Evolutionary conservation across 1,284 basidiomycete species (phyloP).

Genomic region (Apiotrichum montevideense): DNA sequence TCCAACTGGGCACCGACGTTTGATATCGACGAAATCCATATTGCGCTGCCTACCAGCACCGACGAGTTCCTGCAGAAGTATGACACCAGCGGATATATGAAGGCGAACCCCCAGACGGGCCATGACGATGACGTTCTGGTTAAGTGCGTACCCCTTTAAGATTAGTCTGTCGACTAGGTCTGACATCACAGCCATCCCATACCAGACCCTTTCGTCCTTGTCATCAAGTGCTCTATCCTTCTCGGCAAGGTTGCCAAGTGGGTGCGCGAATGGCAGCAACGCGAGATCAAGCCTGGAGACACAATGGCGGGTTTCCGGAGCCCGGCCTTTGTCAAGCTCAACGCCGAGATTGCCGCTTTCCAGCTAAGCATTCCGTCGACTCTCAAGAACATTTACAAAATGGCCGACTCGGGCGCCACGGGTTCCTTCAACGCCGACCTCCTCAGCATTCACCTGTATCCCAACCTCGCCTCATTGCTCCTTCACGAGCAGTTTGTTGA

Average conservation of each 20-base stretch:
- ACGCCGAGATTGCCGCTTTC: constrained; percentile 30
- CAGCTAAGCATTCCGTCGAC: constrained; percentile 24
- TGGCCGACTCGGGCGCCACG: constrained; percentile 16
- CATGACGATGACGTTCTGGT: constrained; percentile 23
- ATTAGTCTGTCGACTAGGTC: background rate
- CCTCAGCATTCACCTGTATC: constrained; percentile 34
- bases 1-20: constrained; percentile 28
- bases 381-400: constrained; percentile 29
- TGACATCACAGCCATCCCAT: constrained; percentile 30
- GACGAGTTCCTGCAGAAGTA: constrained; percentile 20
- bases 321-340: constrained; percentile 21
- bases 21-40: constrained; percentile 21
- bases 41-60: constrained; percentile 25
- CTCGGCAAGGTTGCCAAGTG: constrained; percentile 23
- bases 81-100: constrained; percentile 15
- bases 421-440: constrained; percentile 26
- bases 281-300: constrained; percentile 27
- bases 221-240: constrained; percentile 26
- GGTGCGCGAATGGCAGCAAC: constrained; percentile 36
- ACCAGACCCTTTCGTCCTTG: constrained; percentile 32
- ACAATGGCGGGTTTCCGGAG: constrained; percentile 17
- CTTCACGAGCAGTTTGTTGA: constrained; percentile 37
- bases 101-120: constrained; percentile 31
- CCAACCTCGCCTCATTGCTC: constrained; percentile 28
- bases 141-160: background rate